Evolutionary conservation across 1,284 basidiomycete genomes (phyloP), one percentile per base, ranked within the genome.

Genomic region (Macrocystidia cucumis): DNA sequence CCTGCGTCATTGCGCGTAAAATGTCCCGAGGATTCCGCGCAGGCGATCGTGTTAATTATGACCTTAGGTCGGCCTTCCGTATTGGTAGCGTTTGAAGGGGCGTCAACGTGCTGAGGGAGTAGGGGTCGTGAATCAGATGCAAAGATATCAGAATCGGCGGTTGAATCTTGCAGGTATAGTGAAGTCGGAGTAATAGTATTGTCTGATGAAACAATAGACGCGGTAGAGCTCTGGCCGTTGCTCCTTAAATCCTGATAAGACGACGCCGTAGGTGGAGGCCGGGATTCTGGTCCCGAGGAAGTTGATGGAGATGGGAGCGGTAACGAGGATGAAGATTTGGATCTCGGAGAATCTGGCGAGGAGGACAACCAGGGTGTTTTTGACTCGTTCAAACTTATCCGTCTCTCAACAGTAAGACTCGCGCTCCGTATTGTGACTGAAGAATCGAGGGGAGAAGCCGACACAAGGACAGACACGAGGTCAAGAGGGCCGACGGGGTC

Each of bases 1-100:
- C 78, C 78, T 32, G 65, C 55, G 2, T 59, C 51, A 46, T 80
- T 73, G 34, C 60, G 66, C 28, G 63, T 48, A 49, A 83, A 80
- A 22, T 62, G 59, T 17, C 71, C 74, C 1, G 67, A 64, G 9
- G 70, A 70, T 49, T 85, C 78, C 11, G 69, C 63, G 39, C 69
- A 72, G 18, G 69, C 67, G 37, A 86, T 63, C 30, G 68, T 65
- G 34, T 70, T 67, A 8, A 63, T 59, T 34, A 73, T 55, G 21
- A 63, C 52, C 48, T 74, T 75, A n/a, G n/a, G 59, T 50, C 33
- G 65, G 54, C 21, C 61, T 22, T 14, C 37, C 37, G 19, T 42
- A 44, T 26, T 23, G 52, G 31, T 7, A 43, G 30, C n/a, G 49
- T 44, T 31, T 42, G 43, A 20, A 44, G 16, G 8, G 21, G 35